phyloP scores from a whole-genome alignment of 768 basidiomycete species.

The Russula olivacea region DNA sequence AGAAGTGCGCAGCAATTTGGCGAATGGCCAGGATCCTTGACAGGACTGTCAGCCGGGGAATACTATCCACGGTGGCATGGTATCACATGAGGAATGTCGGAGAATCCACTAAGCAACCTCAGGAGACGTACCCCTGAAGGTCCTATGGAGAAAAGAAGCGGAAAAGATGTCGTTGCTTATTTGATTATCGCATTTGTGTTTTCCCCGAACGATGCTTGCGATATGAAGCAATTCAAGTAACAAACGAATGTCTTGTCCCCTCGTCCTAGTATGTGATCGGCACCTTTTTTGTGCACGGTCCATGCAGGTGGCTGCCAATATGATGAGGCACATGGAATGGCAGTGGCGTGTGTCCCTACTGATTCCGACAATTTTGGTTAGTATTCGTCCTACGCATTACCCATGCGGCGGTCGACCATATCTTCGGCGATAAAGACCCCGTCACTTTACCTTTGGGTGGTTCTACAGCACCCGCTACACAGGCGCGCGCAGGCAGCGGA shows the following conservation, averaged over 20 bases:
- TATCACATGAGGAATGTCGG: not conserved
- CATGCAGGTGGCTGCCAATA: not conserved
- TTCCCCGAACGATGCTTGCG: not conserved
- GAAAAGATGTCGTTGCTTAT: not conserved
- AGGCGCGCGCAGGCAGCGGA: not conserved
- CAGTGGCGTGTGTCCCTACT: not conserved
- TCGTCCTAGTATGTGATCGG: not conserved
- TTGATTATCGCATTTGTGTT: not conserved
- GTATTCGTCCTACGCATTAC: not conserved
- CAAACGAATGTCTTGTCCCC: not conserved
- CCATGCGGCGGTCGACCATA: not conserved
- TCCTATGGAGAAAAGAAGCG: not conserved
- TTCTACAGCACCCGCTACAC: not conserved
- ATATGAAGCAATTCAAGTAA: not conserved
- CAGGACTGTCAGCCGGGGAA: not conserved
- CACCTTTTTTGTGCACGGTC: not conserved
- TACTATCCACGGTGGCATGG: not conserved
- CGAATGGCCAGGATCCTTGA: not conserved
- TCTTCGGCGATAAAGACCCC: not conserved
- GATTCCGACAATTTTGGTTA: not conserved
- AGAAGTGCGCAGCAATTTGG: not conserved
- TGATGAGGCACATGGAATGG: not conserved
- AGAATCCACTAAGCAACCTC: not conserved
- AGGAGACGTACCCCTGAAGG: not conserved
- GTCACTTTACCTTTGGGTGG: constrained; percentile 7